A percentile compares a stretch with the other conserved stretches of the same genome.
Conservation (phyloP, 306 rosid genomes). For the Lupinus albus region DNA sequence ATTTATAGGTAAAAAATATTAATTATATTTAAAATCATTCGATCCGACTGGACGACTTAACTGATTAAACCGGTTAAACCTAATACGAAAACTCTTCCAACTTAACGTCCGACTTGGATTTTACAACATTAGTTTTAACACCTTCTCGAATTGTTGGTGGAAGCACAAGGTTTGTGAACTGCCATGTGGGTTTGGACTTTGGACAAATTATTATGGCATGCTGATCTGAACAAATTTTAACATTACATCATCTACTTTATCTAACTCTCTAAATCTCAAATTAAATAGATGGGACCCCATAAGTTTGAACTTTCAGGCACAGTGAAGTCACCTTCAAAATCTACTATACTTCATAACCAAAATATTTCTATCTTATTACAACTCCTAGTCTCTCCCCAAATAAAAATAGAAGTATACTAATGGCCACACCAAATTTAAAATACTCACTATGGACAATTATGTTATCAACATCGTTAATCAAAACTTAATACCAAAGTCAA, state of each 20-base stretch:
- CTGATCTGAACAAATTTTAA: slow-evolving; percentile 25
- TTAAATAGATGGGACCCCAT: slow-evolving; percentile 46
- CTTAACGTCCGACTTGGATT: no score
- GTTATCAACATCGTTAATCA: no score
- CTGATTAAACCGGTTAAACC: no score
- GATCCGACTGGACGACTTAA: no score
- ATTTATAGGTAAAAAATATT: no score
- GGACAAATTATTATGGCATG: slow-evolving; percentile 44
- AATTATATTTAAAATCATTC: no score
- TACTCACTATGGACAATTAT: not conserved
- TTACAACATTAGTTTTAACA: slow-evolving; percentile 34
- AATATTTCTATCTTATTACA: not conserved
- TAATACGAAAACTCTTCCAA: no score
- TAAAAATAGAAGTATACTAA: not conserved
- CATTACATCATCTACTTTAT: slow-evolving; percentile 42
- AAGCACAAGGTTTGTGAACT: slow-evolving; percentile 42
- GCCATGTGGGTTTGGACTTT: slow-evolving; percentile 19
- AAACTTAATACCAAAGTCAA: no score
- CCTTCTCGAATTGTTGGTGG: slow-evolving; percentile 34
- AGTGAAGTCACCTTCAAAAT: slow-evolving; percentile 36
- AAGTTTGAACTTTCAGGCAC: slow-evolving; percentile 37
- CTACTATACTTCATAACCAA: slow-evolving; percentile 30
- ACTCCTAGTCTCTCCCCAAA: not conserved
- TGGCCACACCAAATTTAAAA: not conserved
- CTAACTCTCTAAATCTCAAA: slow-evolving; percentile 36